Base-by-base conservation (phyloP, 805 yeast species). In the Saccharomycopsis amapae region DNA sequence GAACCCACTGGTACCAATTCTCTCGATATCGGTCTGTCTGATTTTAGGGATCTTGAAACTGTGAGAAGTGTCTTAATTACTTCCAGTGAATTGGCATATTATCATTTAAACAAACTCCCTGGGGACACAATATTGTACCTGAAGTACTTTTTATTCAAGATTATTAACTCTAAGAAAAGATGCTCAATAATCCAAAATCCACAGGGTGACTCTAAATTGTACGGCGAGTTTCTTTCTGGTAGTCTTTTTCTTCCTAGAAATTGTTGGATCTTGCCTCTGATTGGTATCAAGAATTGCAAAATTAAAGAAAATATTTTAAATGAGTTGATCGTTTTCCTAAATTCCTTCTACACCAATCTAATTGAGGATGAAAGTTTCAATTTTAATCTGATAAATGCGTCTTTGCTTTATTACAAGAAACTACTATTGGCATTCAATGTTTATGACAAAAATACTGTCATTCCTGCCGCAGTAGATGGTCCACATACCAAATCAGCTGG, bases 251-350 rank as follows among this genome's bases (percentile, higher is more conserved):
- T 50, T 25, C 42, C 51, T 9, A 35, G 36, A 17, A 44, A 40
- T 19, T 31, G 41, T 24, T 50, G 53, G 53, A 34, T 26, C 19
- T 13, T 43, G 2, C 13, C 30, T 17, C 17, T 24, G 9, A 6
- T 47, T 5, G 17, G 28, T 13, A 48, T 50, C 7, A 41, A 38
- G 28, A 36, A 50, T 20, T 40, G 36, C 20, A 40, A 40, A 31
- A 42, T 50, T 24, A 50, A 50, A 28, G 44, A 47, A 28, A 47
- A 50, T 26, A 48, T 50, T n/a, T 23, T 50, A 17, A 36, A 30
- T 32, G 53, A 50, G 7, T 32, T 50, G n/a, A 28, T 40, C 12
- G 36, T 5, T 5, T 45, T 50, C 17, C 30, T 50, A 23, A 37
- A 39, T 17, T 15, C 10, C 9, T 38, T 48, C 17, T 20, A 18